phyloP scores from a whole-genome alignment of 306 rosid genomes.

The Trichosanthes truncata region DNA sequence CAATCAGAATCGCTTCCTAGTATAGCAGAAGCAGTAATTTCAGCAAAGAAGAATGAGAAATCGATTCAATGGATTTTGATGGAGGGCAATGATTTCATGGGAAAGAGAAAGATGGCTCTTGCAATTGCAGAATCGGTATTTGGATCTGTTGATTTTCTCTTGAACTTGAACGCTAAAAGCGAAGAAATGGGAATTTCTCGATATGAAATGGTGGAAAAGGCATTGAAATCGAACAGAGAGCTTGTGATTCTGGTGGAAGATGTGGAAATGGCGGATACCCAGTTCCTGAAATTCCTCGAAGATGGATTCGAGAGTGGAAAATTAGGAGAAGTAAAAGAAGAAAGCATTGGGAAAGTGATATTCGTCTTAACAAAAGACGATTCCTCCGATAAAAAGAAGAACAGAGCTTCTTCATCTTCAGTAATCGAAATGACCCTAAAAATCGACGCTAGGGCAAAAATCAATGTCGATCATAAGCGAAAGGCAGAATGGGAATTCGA shows the following conservation, averaged over 20 bases:
- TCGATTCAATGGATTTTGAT: constrained; percentile 45
- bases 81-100: constrained; percentile 64
- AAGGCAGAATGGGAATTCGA: constrained; percentile 50
- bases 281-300: constrained; percentile 40
- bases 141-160: constrained; percentile 50
- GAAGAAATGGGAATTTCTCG: constrained; percentile 20
- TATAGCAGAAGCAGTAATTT: constrained; percentile 55
- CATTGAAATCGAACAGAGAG: constrained; percentile 43
- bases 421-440: constrained; percentile 42
- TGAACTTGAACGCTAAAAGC: constrained; percentile 41
- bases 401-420: constrained; percentile 16
- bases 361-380: constrained; percentile 40
- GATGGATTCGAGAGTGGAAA: constrained; percentile 48
- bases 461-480: constrained; percentile 43
- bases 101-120: constrained; percentile 59
- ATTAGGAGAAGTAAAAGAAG: constrained; percentile 34
- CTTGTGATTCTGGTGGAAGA: constrained; percentile 65
- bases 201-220: constrained; percentile 27
- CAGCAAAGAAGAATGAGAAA: constrained; percentile 27
- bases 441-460: constrained; percentile 19
- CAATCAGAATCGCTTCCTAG: constrained; percentile 65
- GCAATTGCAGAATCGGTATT: constrained; percentile 62
- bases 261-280: constrained; percentile 53
- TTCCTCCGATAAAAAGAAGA: constrained; percentile 18
- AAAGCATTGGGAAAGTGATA: constrained; percentile 27